Evolutionary conservation across 345 rosid species (phyloP).

Genomic region (Populus davidiana): DNA sequence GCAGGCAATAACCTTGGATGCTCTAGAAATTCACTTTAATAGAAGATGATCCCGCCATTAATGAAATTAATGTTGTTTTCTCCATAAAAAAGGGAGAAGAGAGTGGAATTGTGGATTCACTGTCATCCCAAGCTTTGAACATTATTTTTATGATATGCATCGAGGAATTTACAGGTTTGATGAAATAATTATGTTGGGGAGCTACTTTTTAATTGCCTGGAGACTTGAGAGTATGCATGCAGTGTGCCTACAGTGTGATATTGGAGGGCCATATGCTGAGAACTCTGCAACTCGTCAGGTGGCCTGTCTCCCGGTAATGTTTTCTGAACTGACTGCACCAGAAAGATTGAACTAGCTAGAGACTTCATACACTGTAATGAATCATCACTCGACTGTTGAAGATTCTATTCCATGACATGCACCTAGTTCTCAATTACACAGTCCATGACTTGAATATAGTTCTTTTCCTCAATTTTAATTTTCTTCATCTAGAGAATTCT

Average conservation of each 20-base stretch:
- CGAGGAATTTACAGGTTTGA: neutral
- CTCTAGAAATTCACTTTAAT: neutral
- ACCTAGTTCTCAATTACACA: neutral
- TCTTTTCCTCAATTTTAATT: too few relatives aligned
- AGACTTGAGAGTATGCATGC: too few relatives aligned
- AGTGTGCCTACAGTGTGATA: too few relatives aligned
- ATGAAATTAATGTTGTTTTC: neutral
- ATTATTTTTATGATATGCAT: neutral
- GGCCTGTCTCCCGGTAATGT: conserved; percentile 14
- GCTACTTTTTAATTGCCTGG: neutral
- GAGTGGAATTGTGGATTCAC: neutral
- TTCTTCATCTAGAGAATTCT: too few relatives aligned
- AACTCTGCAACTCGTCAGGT: conserved; percentile 10
- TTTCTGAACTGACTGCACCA: conserved; percentile 14
- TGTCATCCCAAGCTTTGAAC: neutral
- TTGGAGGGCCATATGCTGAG: conserved; percentile 6
- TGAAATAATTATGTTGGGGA: neutral
- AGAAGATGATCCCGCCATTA: neutral
- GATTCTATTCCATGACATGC: conserved; percentile 5
- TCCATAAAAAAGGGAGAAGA: neutral
- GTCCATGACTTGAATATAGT: too few relatives aligned
- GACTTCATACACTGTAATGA: neutral
- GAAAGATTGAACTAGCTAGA: neutral
- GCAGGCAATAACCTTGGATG: neutral
- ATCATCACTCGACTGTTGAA: neutral